Evolutionary conservation across 129 eudicot species (phyloP).

Genomic region (Smallanthus sonchifolius): DNA sequence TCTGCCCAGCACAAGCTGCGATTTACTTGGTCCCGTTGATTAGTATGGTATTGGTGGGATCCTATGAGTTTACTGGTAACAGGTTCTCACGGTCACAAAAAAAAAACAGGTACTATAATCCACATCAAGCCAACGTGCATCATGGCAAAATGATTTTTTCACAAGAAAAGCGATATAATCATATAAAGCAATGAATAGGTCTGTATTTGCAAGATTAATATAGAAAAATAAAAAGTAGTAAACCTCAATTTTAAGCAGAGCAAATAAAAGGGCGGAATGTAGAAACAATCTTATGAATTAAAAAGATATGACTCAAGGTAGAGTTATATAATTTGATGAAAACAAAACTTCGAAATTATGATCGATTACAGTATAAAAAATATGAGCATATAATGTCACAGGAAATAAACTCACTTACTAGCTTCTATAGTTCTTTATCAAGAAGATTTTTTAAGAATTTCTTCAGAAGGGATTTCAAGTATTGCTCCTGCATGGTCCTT

Average conservation of each 20-base stretch:
- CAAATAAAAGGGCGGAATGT: neutral
- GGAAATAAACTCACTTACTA: neutral
- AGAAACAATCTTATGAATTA: neutral
- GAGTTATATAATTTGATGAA: constrained; percentile 4
- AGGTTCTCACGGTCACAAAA: no score
- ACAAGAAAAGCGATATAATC: constrained; percentile 12
- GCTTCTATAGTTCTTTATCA: constrained; percentile 16
- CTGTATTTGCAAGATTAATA: neutral
- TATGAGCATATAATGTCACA: neutral
- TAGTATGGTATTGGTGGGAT: constrained; percentile 36
- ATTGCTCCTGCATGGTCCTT: constrained; percentile 84
- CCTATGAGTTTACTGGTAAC: no score
- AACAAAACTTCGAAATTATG: constrained; percentile 16
- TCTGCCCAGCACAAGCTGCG: no score
- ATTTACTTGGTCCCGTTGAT: no score
- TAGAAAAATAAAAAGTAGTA: neutral
- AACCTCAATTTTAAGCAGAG: neutral
- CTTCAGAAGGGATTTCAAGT: constrained; percentile 86
- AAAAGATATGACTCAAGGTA: constrained; percentile 2
- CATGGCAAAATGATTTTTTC: constrained; percentile 1
- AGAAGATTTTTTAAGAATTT: constrained; percentile 51
- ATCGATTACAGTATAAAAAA: neutral
- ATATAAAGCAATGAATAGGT: constrained; percentile 6
- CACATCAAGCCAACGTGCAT: neutral
- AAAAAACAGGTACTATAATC: no score